Evolutionary conservation across 805 yeast genomes (phyloP).

Genomic region (Wickerhamiella lipophila): DNA sequence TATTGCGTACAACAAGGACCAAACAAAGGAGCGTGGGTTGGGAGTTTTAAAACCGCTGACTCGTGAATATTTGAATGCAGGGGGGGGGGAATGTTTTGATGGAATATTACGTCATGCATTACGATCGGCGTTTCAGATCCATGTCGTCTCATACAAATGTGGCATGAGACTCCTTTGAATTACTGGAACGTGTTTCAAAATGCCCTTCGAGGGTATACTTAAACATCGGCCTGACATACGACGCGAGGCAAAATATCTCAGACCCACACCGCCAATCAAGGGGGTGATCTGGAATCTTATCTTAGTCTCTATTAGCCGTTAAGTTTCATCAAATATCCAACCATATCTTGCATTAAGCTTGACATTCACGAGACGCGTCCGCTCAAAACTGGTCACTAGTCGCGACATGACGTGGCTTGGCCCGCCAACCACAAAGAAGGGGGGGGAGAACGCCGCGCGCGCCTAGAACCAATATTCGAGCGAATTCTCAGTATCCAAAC

Average conservation of each 20-base stretch:
- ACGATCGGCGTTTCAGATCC: background rate
- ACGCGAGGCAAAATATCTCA: background rate
- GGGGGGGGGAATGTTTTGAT: constrained; percentile 1
- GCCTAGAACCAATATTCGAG: background rate
- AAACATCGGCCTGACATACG: background rate
- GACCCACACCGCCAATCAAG: background rate
- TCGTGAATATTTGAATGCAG: constrained; percentile 6
- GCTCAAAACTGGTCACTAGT: background rate
- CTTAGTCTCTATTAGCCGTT: too few species aligned
- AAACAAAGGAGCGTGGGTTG: background rate
- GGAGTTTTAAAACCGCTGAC: background rate
- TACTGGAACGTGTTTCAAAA: background rate
- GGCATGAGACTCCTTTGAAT: background rate
- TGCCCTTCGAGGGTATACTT: background rate
- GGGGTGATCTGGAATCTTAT: too few species aligned
- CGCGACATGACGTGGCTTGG: background rate
- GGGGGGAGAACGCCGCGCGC: too few species aligned
- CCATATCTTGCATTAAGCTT: background rate
- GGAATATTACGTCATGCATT: background rate
- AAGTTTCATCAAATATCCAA: too few species aligned
- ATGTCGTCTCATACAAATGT: background rate
- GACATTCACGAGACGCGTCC: background rate
- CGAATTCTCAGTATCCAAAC: background rate
- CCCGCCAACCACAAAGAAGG: background rate
- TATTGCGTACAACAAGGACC: constrained; percentile 1